Evolutionary conservation across 345 rosid species (phyloP).

Genomic region (Turnera subulata): DNA sequence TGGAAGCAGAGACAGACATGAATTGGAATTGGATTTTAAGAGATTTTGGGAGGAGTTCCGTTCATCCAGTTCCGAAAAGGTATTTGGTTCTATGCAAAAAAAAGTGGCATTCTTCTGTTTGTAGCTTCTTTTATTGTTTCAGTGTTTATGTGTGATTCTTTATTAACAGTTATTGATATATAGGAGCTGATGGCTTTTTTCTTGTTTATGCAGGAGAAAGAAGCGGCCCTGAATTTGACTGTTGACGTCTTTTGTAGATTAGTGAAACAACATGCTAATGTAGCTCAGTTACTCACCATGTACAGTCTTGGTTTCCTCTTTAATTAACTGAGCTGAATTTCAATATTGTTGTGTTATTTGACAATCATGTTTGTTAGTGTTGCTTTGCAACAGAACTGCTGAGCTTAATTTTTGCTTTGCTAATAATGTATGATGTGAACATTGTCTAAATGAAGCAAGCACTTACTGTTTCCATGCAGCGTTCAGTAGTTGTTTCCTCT

Average conservation of each 20-base stretch:
- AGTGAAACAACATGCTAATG: constrained; percentile 89
- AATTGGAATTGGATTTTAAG: constrained; percentile 95
- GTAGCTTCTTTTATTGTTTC: not conserved
- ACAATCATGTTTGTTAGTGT: too few species aligned
- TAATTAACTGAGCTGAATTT: constrained; percentile 1
- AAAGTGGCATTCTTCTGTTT: not conserved
- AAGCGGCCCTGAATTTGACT: constrained; percentile 85
- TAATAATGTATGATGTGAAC: too few species aligned
- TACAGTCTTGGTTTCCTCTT: constrained; percentile 35
- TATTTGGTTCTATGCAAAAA: constrained; percentile 15
- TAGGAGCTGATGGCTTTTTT: constrained; percentile 24
- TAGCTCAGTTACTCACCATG: constrained; percentile 95
- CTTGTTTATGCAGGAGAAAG: constrained; percentile 85
- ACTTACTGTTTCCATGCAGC: too few species aligned
- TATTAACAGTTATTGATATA: not conserved
- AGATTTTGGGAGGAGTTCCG: constrained; percentile 99
- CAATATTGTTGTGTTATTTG: too few species aligned
- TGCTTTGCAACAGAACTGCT: too few species aligned
- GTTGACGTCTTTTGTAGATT: constrained; percentile 97
- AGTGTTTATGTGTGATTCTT: not conserved
- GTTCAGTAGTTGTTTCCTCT: too few species aligned
- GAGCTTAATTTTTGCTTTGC: too few species aligned
- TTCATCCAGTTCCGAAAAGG: constrained; percentile 96
- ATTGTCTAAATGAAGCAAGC: too few species aligned
- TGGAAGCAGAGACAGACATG: constrained; percentile 69